These are phyloP conservation scores for Penicillium nucicola DNA, from an alignment of 495 filamentous ascomycete species.

Conservation along the genomic window DNA sequence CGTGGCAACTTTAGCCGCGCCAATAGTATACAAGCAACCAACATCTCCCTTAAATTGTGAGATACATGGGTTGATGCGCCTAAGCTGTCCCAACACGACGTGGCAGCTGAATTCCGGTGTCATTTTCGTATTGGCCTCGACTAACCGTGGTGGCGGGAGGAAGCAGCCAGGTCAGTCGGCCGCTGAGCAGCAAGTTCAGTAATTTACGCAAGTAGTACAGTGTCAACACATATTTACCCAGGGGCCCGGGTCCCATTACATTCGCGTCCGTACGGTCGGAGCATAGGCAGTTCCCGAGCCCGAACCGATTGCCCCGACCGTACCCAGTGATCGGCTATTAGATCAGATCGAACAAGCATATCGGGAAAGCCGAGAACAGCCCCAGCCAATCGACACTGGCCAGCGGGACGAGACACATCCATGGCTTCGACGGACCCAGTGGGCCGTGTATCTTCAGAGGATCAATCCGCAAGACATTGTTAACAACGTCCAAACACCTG, in stretches of 20 bases:
- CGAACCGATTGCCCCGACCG: not conserved
- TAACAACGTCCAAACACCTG: not conserved
- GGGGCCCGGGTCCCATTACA: not conserved
- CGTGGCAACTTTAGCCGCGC: too few relatives aligned
- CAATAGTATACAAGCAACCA: too few relatives aligned
- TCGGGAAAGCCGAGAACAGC: not conserved
- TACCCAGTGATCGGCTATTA: not conserved
- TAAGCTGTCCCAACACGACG: too few relatives aligned
- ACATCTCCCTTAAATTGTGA: too few relatives aligned
- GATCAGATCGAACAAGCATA: not conserved
- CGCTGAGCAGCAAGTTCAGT: not conserved
- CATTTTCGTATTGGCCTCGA: too few relatives aligned
- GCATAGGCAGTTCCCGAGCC: not conserved
- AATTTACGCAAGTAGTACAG: not conserved
- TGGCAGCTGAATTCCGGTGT: too few relatives aligned
- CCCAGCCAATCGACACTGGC: not conserved
- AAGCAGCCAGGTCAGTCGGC: not conserved
- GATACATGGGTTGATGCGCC: too few relatives aligned
- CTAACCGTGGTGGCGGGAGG: not conserved
- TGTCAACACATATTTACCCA: not conserved
- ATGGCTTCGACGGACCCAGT: slow-evolving; percentile 10
- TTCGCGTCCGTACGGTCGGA: not conserved
- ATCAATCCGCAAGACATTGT: not conserved
- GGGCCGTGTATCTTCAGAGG: slow-evolving; percentile 4
- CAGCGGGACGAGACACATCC: slow-evolving; percentile 5